phyloP scores from a whole-genome alignment of 192 early-diverging fungal species.

The Dissophora globulifera region DNA sequence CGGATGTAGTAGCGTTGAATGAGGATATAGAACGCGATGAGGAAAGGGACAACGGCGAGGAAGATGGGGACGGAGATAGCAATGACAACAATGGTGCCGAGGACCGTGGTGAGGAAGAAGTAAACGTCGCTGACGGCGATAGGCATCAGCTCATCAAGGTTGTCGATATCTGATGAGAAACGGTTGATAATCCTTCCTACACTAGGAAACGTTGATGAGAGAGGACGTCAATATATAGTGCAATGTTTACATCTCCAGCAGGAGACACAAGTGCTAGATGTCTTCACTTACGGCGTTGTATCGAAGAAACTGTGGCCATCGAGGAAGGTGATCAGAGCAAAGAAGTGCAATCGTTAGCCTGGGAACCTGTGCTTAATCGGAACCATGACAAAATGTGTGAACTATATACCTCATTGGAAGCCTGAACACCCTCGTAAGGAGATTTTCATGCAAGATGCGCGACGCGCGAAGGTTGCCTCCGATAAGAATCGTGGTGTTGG shows the following conservation, averaged over 20 bases:
- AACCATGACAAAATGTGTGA: too few relatives aligned
- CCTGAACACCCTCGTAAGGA: slow-evolving; percentile 72
- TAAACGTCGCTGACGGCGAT: slow-evolving; percentile 60
- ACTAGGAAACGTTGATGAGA: not conserved
- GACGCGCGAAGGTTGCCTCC: slow-evolving; percentile 41
- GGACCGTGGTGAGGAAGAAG: slow-evolving; percentile 58
- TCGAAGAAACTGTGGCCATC: slow-evolving; percentile 71
- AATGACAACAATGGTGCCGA: slow-evolving; percentile 73
- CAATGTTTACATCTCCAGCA: too few relatives aligned
- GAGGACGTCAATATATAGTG: too few relatives aligned
- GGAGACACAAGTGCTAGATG: not conserved
- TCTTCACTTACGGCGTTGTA: slow-evolving; percentile 60
- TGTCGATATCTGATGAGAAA: slow-evolving; percentile 87
- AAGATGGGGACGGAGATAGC: slow-evolving; percentile 71
- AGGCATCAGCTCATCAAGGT: slow-evolving; percentile 72
- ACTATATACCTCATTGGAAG: slow-evolving; percentile 63
- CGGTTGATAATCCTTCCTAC: slow-evolving; percentile 73
- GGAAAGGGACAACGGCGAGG: slow-evolving; percentile 69
- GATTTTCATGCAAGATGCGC: slow-evolving; percentile 61
- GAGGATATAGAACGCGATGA: slow-evolving; percentile 72
- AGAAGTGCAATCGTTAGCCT: too few relatives aligned
- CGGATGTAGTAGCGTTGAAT: slow-evolving; percentile 76
- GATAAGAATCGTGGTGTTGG: slow-evolving; percentile 28
- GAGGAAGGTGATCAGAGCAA: too few relatives aligned
- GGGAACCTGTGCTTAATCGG: too few relatives aligned